These are phyloP conservation scores for Nakazawaea sp. DNA, from an alignment of 805 yeast genomes.

Conservation along the genomic window DNA sequence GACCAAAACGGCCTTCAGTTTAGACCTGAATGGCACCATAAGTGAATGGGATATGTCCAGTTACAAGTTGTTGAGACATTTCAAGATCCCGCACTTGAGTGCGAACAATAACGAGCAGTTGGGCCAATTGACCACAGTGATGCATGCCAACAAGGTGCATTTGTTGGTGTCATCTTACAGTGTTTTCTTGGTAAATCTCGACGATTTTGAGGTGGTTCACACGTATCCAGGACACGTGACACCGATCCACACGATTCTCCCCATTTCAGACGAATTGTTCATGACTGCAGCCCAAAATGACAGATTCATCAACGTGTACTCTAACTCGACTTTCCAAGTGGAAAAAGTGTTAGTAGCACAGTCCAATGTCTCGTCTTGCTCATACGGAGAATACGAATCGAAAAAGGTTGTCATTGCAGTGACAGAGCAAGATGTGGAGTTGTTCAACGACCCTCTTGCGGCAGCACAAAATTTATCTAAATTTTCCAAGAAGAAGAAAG, in stretches of 20 bases:
- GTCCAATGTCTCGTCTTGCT: slow-evolving; percentile 45
- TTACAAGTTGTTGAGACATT: slow-evolving; percentile 32
- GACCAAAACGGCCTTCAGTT: slow-evolving; percentile 46
- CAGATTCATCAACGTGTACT: slow-evolving; percentile 71
- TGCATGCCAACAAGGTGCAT: slow-evolving; percentile 26
- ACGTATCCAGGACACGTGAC: slow-evolving; percentile 67
- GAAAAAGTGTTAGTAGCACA: slow-evolving; percentile 62
- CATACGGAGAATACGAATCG: slow-evolving; percentile 27
- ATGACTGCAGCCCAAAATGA: slow-evolving; percentile 73
- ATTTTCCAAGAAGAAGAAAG: slow-evolving; percentile 36
- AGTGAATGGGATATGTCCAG: slow-evolving; percentile 55
- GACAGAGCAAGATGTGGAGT: slow-evolving; percentile 64
- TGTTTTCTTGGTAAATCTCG: slow-evolving; percentile 44
- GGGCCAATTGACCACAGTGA: slow-evolving; percentile 18
- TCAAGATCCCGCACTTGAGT: slow-evolving; percentile 20
- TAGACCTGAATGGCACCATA: slow-evolving; percentile 51
- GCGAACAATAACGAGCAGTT: slow-evolving; percentile 11
- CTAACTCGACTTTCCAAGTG: slow-evolving; percentile 33
- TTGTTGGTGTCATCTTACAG: slow-evolving; percentile 64
- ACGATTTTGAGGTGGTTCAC: slow-evolving; percentile 26
- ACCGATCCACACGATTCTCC: slow-evolving; percentile 46
- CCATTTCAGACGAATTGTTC: slow-evolving; percentile 37
- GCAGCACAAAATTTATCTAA: slow-evolving; percentile 13
- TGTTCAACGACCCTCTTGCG: slow-evolving; percentile 53
- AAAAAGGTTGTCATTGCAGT: slow-evolving; percentile 40